These are phyloP conservation scores for Grammothele lineata DNA, from an alignment of 768 basidiomycete species.

Conservation along the genomic window DNA sequence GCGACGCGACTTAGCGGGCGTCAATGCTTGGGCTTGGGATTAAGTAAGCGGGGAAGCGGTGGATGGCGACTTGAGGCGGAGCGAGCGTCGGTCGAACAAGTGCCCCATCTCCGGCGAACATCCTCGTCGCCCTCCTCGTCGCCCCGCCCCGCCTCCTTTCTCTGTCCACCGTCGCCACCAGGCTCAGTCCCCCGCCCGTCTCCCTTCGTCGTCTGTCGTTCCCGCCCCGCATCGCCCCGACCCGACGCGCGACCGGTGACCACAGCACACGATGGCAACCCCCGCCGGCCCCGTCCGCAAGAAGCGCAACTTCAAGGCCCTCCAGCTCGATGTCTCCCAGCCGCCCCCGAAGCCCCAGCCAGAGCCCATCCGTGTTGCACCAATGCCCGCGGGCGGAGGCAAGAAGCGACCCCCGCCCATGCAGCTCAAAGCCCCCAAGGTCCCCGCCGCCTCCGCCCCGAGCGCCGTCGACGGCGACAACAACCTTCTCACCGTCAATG, in stretches of 20 bases:
- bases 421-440: constrained; percentile 70
- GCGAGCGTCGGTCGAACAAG: constrained; percentile 1
- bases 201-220: not conserved
- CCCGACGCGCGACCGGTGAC: not conserved
- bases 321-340: constrained; percentile 63
- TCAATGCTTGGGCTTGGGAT: too few relatives aligned
- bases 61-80: not conserved
- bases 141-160: not conserved
- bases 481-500: constrained; percentile 45
- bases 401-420: constrained; percentile 84
- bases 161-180: not conserved
- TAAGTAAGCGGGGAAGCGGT: constrained; percentile 1
- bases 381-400: constrained; percentile 33
- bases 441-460: constrained; percentile 27
- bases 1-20: too few relatives aligned
- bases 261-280: constrained; percentile 5
- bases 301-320: constrained; percentile 88
- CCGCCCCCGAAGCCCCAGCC: constrained; percentile 36
- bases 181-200: not conserved
- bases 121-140: constrained; percentile 3
- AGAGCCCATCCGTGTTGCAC: constrained; percentile 33
- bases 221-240: not conserved
- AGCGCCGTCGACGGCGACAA: constrained; percentile 34
- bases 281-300: constrained; percentile 58
- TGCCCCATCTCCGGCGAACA: constrained; percentile 1